Percentiles rank a stretch among this genome's conserved stretches.
phyloP scores from a whole-genome alignment of 2,329 filamentous ascomycete genomes.

The Teratosphaeria gauchensis region DNA sequence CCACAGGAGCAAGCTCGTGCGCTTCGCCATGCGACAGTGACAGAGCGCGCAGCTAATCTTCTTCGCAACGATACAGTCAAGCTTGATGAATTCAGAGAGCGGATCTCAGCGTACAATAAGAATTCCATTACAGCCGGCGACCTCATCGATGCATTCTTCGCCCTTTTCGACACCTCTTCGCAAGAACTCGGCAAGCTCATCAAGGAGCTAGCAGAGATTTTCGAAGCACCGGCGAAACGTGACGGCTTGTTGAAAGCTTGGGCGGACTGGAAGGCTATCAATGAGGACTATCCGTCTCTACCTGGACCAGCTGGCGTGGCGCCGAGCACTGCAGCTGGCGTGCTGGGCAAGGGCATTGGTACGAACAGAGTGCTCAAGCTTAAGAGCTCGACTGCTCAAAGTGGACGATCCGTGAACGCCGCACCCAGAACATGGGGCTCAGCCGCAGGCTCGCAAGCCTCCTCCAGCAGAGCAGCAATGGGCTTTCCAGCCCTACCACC shows the following conservation, averaged over 20 bases:
- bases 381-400: slow-evolving; percentile 61
- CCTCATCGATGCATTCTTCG: slow-evolving; percentile 79
- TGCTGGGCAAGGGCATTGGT: slow-evolving; percentile 42
- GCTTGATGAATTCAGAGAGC: slow-evolving; percentile 64
- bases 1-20: slow-evolving; percentile 74
- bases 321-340: slow-evolving; percentile 40
- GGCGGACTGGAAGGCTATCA: slow-evolving; percentile 92
- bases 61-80: slow-evolving; percentile 68
- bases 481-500: slow-evolving; percentile 21
- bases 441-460: slow-evolving; percentile 12
- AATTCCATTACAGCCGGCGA: slow-evolving; percentile 61
- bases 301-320: slow-evolving; percentile 64
- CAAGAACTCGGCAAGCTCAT: slow-evolving; percentile 78
- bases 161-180: slow-evolving; percentile 70
- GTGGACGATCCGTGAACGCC: slow-evolving; percentile 36
- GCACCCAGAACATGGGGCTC: slow-evolving; percentile 47
- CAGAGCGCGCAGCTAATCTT: slow-evolving; percentile 74
- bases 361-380: slow-evolving; percentile 56
- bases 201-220: slow-evolving; percentile 85
- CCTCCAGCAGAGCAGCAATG: slow-evolving; percentile 6
- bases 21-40: slow-evolving; percentile 71
- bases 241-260: slow-evolving; percentile 70
- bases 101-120: slow-evolving; percentile 69
- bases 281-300: slow-evolving; percentile 87
- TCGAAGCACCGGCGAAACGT: slow-evolving; percentile 69